Conservation (phyloP, 1,139 yeast genomes). For the Petasospora fabianii region DNA sequence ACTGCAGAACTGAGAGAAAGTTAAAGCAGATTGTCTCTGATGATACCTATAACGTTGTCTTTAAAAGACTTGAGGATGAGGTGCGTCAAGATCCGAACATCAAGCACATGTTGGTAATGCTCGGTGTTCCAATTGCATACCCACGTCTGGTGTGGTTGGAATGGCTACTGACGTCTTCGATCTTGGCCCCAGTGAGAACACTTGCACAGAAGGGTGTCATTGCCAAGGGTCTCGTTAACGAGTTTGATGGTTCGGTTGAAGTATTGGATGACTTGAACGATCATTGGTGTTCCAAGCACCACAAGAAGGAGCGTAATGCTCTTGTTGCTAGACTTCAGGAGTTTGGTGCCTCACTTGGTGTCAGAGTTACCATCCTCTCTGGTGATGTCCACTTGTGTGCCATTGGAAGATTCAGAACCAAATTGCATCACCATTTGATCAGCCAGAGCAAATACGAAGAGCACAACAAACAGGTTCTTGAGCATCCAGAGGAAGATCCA, state of each 20-base stretch:
- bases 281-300: conserved; percentile 92
- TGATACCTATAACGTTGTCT: conserved; percentile 57
- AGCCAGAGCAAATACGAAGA: conserved; percentile 36
- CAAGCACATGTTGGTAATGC: conserved; percentile 73
- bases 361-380: conserved; percentile 76
- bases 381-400: conserved; percentile 95
- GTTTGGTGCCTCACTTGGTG: conserved; percentile 59
- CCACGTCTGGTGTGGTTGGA: conserved; percentile 93
- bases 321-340: conserved; percentile 54
- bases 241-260: conserved; percentile 88
- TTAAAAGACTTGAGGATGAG: conserved; percentile 56
- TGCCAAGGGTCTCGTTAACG: conserved; percentile 71
- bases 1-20: conserved; percentile 88
- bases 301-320: conserved; percentile 70
- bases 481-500: conserved; percentile 63
- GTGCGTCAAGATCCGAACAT: conserved; percentile 47
- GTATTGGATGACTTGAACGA: conserved; percentile 89
- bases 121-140: conserved; percentile 93
- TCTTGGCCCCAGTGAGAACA: conserved; percentile 61
- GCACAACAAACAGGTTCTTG: conserved; percentile 38
- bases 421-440: conserved; percentile 41
- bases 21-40: conserved; percentile 53
- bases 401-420: conserved; percentile 71
- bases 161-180: conserved; percentile 56
- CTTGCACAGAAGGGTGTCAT: conserved; percentile 68